Conservation (phyloP, 495 filamentous ascomycete species). For the Talaromyces proteolyticus region DNA sequence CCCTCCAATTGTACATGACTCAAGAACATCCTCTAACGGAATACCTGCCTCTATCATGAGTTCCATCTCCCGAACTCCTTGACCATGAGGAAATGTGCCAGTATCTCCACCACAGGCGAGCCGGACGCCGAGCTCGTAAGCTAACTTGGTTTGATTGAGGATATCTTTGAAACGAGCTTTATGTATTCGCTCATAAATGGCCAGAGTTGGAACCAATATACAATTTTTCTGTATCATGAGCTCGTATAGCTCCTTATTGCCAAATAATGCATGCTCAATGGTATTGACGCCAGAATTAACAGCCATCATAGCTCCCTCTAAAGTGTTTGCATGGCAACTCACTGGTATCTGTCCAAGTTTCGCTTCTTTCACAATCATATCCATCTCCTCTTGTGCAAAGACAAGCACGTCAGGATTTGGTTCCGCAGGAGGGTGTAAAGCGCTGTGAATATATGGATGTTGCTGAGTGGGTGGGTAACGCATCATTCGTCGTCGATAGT, state of each 20-base stretch:
- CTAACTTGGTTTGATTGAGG: slow-evolving; percentile 23
- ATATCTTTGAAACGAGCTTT: slow-evolving; percentile 9
- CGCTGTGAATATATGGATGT: slow-evolving; percentile 11
- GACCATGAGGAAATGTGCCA: slow-evolving; percentile 43
- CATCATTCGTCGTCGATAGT: slow-evolving; percentile 42
- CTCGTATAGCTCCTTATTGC: slow-evolving; percentile 23
- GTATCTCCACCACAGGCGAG: slow-evolving; percentile 45
- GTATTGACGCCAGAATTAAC: slow-evolving; percentile 42
- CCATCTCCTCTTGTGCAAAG: slow-evolving; percentile 45
- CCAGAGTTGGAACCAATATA: slow-evolving; percentile 45
- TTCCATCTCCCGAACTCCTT: slow-evolving; percentile 44
- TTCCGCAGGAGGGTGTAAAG: slow-evolving; percentile 17
- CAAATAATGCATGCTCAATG: slow-evolving; percentile 43
- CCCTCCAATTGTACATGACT: slow-evolving; percentile 36
- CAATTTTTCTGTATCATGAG: slow-evolving; percentile 29
- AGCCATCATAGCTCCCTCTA: slow-evolving; percentile 39
- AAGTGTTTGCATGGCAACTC: slow-evolving; percentile 37
- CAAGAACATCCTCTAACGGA: slow-evolving; percentile 37
- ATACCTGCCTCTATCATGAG: slow-evolving; percentile 44
- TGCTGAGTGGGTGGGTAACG: slow-evolving; percentile 28
- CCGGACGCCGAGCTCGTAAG: slow-evolving; percentile 34
- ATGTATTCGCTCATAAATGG: slow-evolving; percentile 25
- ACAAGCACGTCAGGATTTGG: slow-evolving; percentile 35
- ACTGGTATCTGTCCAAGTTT: slow-evolving; percentile 30
- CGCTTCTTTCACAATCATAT: slow-evolving; percentile 42